Evolutionary conservation across 371 early-diverging fungal genomes (phyloP), one percentile per base, ranked within the genome.

Genomic region (Lichtheimia hyalospora): DNA sequence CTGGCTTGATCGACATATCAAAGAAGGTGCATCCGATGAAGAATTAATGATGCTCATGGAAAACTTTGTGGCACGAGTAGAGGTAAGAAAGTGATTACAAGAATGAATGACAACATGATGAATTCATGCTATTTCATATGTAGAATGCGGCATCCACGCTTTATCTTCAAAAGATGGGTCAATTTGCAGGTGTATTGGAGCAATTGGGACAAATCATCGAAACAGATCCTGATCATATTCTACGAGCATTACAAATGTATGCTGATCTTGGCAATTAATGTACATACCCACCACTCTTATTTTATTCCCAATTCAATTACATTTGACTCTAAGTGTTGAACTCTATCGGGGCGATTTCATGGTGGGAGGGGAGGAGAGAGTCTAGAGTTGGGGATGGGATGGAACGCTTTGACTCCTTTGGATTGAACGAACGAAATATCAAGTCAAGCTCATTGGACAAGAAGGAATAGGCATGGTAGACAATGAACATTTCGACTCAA

Each of bases 11-110:
- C 41, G 41, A 12, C 61, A 66, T 21, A 64, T 58, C 18, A 64
- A 53, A 24, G 44, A 46, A 54, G 73, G 79, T 55, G 82, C 83
- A 10, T 73, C 79, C 13, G 87, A 86, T 64, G 80, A 79, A 34
- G 87, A 87, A 39, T 68, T 89, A 7, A 49, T 82, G 41, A 52
- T 68, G 10, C 69, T 88, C 41, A 80, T 84, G 56, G 87, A 86
- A 57, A 83, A 82, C 54, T 79, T 82, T 57, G 76, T 88, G 23
- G 73, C 81, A 2, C 71, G 87, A 46, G 79, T 86, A 42, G 89
- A 88, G 75, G 79, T 78, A 71, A 73, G 21, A 14, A 15, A 6
- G 20, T 24, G 18, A 23, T 23, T 4, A n/a, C 39, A 18, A 39
- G 13, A 8, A 12, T 18, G 27, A 8, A 15, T 27, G n/a, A 27